These are phyloP conservation scores for Luffa aegyptiaca DNA, from an alignment of 306 rosid genomes.

Conservation along the genomic window DNA sequence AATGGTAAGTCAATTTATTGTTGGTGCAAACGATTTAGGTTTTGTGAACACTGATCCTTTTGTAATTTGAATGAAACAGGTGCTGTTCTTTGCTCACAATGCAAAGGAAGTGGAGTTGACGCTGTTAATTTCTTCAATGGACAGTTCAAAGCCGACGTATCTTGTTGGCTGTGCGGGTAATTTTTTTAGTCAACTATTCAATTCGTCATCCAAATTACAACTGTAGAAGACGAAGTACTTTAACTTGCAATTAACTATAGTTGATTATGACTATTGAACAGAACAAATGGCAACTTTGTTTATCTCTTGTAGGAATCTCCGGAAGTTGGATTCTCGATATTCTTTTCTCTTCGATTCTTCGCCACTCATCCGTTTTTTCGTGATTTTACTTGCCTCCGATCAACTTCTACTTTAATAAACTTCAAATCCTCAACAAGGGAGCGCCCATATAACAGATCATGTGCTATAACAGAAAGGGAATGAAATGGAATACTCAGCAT, in stretches of 20 bases:
- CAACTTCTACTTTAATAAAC: too few species aligned
- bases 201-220: not conserved
- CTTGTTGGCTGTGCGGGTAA: constrained; percentile 98
- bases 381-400: too few species aligned
- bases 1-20: constrained; percentile 35
- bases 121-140: constrained; percentile 88
- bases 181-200: not conserved
- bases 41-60: not conserved
- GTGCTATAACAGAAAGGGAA: too few species aligned
- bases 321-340: too few species aligned
- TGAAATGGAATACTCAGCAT: too few species aligned
- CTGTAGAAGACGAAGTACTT: not conserved
- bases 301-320: too few species aligned
- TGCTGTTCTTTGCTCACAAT: constrained; percentile 51
- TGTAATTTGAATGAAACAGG: constrained; percentile 25
- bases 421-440: too few species aligned
- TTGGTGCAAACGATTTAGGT: not conserved
- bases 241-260: not conserved
- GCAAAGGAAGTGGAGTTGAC: constrained; percentile 78
- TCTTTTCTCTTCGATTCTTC: too few species aligned
- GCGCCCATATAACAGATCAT: too few species aligned
- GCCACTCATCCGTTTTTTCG: too few species aligned
- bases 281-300: too few species aligned
- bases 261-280: too few species aligned
- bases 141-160: constrained; percentile 73